phyloP scores from a whole-genome alignment of 768 basidiomycete species.

The Termitomyces heimii region DNA sequence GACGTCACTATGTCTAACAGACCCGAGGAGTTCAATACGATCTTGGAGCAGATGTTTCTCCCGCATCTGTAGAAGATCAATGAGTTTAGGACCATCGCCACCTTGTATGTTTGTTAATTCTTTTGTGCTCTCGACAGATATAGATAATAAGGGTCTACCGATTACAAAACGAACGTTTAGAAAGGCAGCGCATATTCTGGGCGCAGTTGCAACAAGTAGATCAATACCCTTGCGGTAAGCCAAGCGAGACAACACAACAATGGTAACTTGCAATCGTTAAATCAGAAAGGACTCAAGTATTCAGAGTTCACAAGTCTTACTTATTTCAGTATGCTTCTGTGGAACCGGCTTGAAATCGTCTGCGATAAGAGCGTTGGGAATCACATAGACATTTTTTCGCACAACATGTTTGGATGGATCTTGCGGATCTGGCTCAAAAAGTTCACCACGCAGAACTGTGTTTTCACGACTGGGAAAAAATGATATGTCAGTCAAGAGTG shows the following conservation, averaged over 20 bases:
- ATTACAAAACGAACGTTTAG: slow-evolving; percentile 87
- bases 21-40: slow-evolving; percentile 83
- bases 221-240: slow-evolving; percentile 97
- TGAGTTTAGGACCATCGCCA: slow-evolving; percentile 92
- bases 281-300: background rate
- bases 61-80: slow-evolving; percentile 92
- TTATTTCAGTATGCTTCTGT: slow-evolving; percentile 42
- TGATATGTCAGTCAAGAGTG: background rate
- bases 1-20: slow-evolving; percentile 79
- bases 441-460: slow-evolving; percentile 80
- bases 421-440: slow-evolving; percentile 51
- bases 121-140: background rate
- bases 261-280: slow-evolving; percentile 55
- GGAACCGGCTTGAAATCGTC: slow-evolving; percentile 76
- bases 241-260: slow-evolving; percentile 85
- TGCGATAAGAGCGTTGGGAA: slow-evolving; percentile 88
- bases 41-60: slow-evolving; percentile 89
- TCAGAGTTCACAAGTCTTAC: slow-evolving; percentile 30
- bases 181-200: slow-evolving; percentile 79
- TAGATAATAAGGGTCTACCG: slow-evolving; percentile 38
- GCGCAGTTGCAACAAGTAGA: slow-evolving; percentile 87
- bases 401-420: slow-evolving; percentile 40
- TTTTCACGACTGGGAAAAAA: slow-evolving; percentile 83
- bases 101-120: slow-evolving; percentile 35
- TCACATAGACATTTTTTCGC: slow-evolving; percentile 72